Conservation (phyloP, 2,329 filamentous ascomycete genomes). For the Phialophora expanda region DNA sequence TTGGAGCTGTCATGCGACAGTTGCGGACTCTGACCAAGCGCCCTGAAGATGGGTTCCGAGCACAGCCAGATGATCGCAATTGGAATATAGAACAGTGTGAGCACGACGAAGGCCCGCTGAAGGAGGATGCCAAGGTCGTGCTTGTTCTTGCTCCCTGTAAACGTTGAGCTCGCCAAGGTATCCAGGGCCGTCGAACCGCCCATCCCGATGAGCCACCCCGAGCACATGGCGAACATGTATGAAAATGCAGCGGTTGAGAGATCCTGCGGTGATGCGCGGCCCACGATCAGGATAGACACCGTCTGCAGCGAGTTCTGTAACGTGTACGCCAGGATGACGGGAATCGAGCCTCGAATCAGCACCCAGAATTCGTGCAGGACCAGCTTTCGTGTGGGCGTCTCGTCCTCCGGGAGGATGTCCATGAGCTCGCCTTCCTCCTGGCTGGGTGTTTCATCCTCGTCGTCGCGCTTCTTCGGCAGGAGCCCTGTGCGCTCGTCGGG, state of each 20-base stretch:
- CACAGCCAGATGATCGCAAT: slow-evolving; percentile 75
- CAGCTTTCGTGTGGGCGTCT: slow-evolving; percentile 45
- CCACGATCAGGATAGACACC: slow-evolving; percentile 78
- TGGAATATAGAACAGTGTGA: slow-evolving; percentile 73
- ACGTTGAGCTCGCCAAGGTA: slow-evolving; percentile 80
- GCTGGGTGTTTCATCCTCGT: slow-evolving; percentile 28
- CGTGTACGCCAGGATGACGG: slow-evolving; percentile 82
- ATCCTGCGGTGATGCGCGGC: slow-evolving; percentile 77
- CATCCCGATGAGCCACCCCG: slow-evolving; percentile 83
- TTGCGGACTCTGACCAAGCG: slow-evolving; percentile 76
- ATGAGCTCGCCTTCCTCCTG: slow-evolving; percentile 35
- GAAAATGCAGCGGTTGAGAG: slow-evolving; percentile 83
- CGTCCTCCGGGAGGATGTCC: slow-evolving; percentile 37
- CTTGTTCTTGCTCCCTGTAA: slow-evolving; percentile 79
- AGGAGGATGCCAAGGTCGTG: slow-evolving; percentile 78
- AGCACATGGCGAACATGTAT: slow-evolving; percentile 93
- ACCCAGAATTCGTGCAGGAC: slow-evolving; percentile 67
- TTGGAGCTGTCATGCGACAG: slow-evolving; percentile 74
- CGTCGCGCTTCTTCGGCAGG: slow-evolving; percentile 45
- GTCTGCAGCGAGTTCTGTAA: slow-evolving; percentile 87
- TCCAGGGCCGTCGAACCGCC: slow-evolving; percentile 86
- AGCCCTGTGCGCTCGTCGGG: slow-evolving; percentile 53
- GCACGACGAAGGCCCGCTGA: slow-evolving; percentile 74
- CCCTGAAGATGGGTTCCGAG: slow-evolving; percentile 74
- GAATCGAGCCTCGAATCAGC: slow-evolving; percentile 70